Evolutionary conservation across 192 early-diverging fungal species (phyloP).

Genomic region (Podila horticola): DNA sequence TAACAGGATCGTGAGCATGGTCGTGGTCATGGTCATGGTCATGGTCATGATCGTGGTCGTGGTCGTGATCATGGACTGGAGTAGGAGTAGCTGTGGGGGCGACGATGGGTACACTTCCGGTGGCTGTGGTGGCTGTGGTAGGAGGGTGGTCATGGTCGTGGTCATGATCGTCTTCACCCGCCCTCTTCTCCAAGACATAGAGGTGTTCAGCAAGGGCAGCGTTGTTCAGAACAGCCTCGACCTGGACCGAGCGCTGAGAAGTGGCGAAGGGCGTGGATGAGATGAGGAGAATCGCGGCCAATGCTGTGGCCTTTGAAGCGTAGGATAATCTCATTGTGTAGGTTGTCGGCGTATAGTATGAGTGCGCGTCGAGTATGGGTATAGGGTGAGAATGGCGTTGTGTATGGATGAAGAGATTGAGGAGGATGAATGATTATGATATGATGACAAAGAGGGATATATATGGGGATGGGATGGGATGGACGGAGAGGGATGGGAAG

Average conservation of each 20-base stretch:
- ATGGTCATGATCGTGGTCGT: conserved; percentile 19
- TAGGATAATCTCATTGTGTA: neutral
- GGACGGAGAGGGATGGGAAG: too few species aligned
- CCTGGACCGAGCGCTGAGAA: neutral
- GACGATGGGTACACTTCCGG: neutral
- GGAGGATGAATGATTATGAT: too few species aligned
- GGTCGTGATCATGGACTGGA: neutral
- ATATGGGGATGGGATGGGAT: too few species aligned
- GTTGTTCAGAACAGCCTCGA: neutral
- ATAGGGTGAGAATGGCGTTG: neutral
- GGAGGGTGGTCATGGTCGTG: conserved; percentile 27
- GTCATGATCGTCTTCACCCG: conserved; percentile 21
- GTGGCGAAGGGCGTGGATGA: neutral
- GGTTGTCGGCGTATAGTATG: neutral
- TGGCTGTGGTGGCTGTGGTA: neutral
- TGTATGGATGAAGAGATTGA: neutral
- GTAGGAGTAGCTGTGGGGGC: neutral
- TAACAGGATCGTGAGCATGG: neutral
- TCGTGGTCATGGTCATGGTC: conserved; percentile 10
- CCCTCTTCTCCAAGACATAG: conserved; percentile 12
- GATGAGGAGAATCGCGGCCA: conserved; percentile 4
- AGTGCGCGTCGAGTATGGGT: neutral
- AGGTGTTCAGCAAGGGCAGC: neutral
- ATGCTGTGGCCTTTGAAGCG: neutral
- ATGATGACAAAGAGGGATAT: too few species aligned